These are phyloP conservation scores for Achlya hypogyna DNA, from an alignment of 352 stramenopile species.

Conservation along the genomic window DNA sequence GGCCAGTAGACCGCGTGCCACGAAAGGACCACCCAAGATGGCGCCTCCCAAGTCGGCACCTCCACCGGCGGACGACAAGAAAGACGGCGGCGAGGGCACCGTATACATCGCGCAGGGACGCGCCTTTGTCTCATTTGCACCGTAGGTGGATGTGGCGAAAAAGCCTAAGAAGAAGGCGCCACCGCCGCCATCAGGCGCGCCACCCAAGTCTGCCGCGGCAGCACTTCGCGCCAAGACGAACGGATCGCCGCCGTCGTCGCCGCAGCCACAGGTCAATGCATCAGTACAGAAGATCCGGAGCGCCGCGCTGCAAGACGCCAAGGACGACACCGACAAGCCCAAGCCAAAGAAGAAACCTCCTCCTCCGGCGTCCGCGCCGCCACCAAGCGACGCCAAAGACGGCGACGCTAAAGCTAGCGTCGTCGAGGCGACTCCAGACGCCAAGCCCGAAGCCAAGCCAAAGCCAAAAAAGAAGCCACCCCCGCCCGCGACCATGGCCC, in stretches of 20 bases:
- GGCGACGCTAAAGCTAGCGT: not conserved
- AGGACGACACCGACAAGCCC: not conserved
- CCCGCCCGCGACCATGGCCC: not conserved
- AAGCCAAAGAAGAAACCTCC: constrained; percentile 24
- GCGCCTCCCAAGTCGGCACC: not conserved
- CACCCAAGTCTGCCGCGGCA: constrained; percentile 47
- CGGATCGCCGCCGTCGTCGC: constrained; percentile 40
- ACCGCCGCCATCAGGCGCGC: constrained; percentile 55
- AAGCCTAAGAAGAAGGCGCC: constrained; percentile 51
- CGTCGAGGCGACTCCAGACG: constrained; percentile 20
- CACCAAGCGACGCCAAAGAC: constrained; percentile 8
- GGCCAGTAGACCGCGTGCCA: not conserved
- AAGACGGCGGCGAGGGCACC: not conserved
- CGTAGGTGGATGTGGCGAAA: not conserved
- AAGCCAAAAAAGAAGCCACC: constrained; percentile 18
- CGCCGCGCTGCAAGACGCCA: constrained; percentile 21
- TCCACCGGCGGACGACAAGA: not conserved
- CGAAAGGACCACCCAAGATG: not conserved
- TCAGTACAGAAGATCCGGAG: constrained; percentile 70
- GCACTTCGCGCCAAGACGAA: constrained; percentile 64
- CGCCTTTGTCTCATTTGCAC: not conserved
- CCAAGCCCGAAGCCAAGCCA: constrained; percentile 20
- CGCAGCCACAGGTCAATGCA: constrained; percentile 33
- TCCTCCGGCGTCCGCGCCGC: constrained; percentile 31
- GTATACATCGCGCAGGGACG: no score